Evolutionary conservation across 176 grass and related monocot genomes (phyloP), one percentile per base, ranked within the genome.

Genomic region (Eragrostis curvula): DNA sequence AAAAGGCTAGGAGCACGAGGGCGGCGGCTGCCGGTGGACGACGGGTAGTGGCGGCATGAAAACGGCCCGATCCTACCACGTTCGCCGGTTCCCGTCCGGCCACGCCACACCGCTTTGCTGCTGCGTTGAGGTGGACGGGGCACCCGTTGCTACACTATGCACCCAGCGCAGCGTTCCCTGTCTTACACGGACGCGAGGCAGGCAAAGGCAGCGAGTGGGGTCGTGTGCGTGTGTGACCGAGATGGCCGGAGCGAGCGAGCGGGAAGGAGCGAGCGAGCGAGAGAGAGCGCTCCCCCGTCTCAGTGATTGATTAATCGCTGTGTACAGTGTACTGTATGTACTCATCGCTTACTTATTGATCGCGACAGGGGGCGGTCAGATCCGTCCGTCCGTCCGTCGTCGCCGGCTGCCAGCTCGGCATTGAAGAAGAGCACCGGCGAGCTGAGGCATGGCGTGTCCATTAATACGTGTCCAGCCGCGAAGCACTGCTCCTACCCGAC

Each of bases 311-410:
- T 56, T 63, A 83, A 82, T 87, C 79, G 36, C 58, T 47, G 44
- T n/a, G 43, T n/a, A n/a, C n/a, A n/a, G n/a, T n/a, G n/a, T n/a
- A n/a, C n/a, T n/a, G n/a, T 48, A n/a, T 75, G 55, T 87, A 52
- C 80, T 88, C 65, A 88, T 78, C 66, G 55, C 56, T 16, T 21
- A 87, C 21, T 81, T 23, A 58, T 58, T 77, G 79, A 82, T 82
- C 43, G 79, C 71, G 16, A 74, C 79, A 53, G 72, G 45, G 32
- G 50, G 52, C 71, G 24, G 56, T 58, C 56, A 87, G 85, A 70
- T 82, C 79, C 52, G 51, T 75, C 72, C 72, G 66, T 58, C n/a
- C n/a, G n/a, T n/a, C n/a, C 52, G 63, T 77, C 45, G 40, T 51
- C 52, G 58, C 65, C 84, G 58, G 66, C 79, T 68, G 73, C 79